Evolutionary conservation across 352 stramenopile species (phyloP).

Genomic region (Poterioochromonas sp.): DNA sequence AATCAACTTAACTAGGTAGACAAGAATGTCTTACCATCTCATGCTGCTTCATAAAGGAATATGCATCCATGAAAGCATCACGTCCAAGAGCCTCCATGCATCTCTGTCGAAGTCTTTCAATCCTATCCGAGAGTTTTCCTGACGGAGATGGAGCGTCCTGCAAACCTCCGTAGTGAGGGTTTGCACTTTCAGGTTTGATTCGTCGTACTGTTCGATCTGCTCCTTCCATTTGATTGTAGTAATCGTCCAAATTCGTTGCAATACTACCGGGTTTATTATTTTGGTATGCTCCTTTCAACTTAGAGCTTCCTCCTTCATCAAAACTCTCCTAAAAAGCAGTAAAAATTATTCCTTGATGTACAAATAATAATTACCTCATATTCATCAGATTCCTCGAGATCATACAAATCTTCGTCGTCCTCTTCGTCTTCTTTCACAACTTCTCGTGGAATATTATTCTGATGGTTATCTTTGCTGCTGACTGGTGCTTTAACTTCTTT

Average conservation of each 20-base stretch:
- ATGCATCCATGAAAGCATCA: conserved; percentile 43
- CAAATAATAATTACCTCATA: conserved; percentile 23
- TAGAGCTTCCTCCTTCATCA: not conserved
- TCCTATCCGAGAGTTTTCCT: conserved; percentile 42
- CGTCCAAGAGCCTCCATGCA: conserved; percentile 44
- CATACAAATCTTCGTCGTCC: conserved; percentile 32
- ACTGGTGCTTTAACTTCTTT: not conserved
- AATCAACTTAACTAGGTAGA: not conserved
- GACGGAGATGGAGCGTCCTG: conserved; percentile 11
- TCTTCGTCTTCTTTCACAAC: conserved; percentile 38
- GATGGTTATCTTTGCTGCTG: too few species aligned
- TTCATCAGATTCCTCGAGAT: conserved; percentile 37
- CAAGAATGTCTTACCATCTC: conserved; percentile 7
- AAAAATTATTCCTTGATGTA: too few species aligned
- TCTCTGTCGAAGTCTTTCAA: conserved; percentile 42
- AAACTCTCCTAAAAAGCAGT: conserved; percentile 2
- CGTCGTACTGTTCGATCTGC: not conserved
- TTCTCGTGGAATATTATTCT: too few species aligned
- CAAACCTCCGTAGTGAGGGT: not conserved
- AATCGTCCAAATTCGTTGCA: not conserved
- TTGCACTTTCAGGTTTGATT: not conserved
- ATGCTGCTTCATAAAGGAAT: conserved; percentile 46
- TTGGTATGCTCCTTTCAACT: too few species aligned
- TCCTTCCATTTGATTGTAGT: conserved; percentile 6
- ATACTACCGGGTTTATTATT: not conserved